Base-by-base conservation (phyloP, 257 asterid genomes). In the Jasminum sambac region DNA sequence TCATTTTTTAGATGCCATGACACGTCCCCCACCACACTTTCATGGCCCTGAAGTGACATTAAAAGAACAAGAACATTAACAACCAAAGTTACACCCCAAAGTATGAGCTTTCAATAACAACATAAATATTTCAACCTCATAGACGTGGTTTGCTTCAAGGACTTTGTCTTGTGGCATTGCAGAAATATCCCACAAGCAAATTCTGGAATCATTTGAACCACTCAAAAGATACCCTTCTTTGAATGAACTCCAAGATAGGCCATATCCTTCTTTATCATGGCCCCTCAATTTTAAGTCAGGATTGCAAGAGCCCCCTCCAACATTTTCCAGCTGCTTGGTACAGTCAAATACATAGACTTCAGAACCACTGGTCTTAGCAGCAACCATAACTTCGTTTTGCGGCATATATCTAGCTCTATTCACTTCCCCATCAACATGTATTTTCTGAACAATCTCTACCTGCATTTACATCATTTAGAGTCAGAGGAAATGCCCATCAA, bases 231-330 rank as follows among this genome's bases (percentile, higher is more conserved):
- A 77, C 13, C 96, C 99, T 77, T 86, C 88, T 71, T 84, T 91
- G 13, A 89, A 79, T 7, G 95, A 74, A 83, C 95, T 95, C 97
- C 97, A 95, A 1, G 98, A 95, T 76, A 95, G 70, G 30, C 98
- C 99, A 84, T 88, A 89, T 21, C 98, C 99, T 89, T 95, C 99
- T 70, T 89, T 86, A 6, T 88, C 86, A 71, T 91, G 99, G 24
- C 99, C 99, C 64, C 75, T 82, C 80, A 95, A 70, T 76, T 83
- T 85, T 87, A 94, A 78, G 73, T 89, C 98, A 19, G 99, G 99
- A 61, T 88, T 80, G 44, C 85, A 86, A 55, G 86, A 78, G 65
- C 77, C 74, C 24, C 64, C 74, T 67, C 79, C 75, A 23, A 75
- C 72, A 58, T 79, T 64, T 59, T n/a, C 78, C 46, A 72, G 82